These are phyloP conservation scores for Ceratobasidium theobromae DNA, from an alignment of 1,284 basidiomycete genomes.

Conservation along the genomic window DNA sequence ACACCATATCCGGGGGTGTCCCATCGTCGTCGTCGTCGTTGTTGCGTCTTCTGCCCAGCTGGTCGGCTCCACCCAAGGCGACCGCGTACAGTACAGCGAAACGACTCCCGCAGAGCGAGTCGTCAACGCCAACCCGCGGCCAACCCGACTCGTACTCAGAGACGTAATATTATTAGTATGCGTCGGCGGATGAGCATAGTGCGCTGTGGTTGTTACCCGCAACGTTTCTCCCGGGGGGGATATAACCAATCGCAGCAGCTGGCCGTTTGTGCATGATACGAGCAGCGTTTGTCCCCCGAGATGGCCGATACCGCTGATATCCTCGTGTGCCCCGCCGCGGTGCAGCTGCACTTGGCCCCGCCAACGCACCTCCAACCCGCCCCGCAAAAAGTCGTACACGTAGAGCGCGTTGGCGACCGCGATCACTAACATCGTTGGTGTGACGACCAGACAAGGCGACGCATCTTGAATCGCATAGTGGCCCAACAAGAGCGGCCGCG, in stretches of 20 bases:
- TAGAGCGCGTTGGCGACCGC: conserved; percentile 62
- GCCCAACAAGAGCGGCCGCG: conserved; percentile 60
- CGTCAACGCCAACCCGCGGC: not conserved
- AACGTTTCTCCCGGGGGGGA: not conserved
- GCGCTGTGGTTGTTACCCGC: not conserved
- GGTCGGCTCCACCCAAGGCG: conserved; percentile 42
- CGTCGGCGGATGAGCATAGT: not conserved
- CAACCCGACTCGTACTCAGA: not conserved
- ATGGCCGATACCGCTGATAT: conserved; percentile 51
- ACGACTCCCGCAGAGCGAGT: conserved; percentile 39
- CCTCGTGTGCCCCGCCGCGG: conserved; percentile 46
- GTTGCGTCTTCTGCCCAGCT: conserved; percentile 53
- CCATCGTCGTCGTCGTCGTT: conserved; percentile 47
- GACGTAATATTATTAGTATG: conserved; percentile 11
- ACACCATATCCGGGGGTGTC: conserved; percentile 7
- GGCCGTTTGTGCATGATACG: not conserved
- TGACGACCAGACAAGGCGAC: conserved; percentile 62
- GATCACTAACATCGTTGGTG: conserved; percentile 57
- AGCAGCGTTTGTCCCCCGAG: not conserved
- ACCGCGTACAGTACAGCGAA: conserved; percentile 39
- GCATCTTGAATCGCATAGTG: conserved; percentile 59
- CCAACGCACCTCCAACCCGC: conserved; percentile 51
- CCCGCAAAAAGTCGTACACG: conserved; percentile 61
- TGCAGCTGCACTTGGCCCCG: conserved; percentile 35
- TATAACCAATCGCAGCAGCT: not conserved